These are phyloP conservation scores for Lactarius quietus DNA, from an alignment of 768 basidiomycete species.

Conservation along the genomic window DNA sequence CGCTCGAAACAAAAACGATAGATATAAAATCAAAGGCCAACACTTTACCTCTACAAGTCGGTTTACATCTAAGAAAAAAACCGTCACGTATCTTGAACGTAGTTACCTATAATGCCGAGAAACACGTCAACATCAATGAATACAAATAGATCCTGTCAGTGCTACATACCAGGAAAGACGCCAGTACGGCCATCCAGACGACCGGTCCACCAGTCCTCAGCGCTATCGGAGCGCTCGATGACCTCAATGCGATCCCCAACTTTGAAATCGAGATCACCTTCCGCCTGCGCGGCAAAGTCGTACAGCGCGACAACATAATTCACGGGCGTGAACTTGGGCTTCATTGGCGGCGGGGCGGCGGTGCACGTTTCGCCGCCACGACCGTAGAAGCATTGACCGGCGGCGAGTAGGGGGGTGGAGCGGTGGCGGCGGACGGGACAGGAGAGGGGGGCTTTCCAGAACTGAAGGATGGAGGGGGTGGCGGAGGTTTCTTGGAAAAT, in stretches of 20 bases:
- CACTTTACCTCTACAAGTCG: constrained; percentile 8
- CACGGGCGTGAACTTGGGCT: constrained; percentile 65
- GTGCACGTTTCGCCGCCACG: constrained; percentile 62
- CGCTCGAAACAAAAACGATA: not conserved
- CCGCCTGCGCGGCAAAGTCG: constrained; percentile 92
- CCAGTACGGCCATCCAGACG: constrained; percentile 76
- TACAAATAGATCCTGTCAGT: not conserved
- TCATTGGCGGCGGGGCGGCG: constrained; percentile 93
- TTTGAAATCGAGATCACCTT: constrained; percentile 87
- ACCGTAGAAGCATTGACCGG: constrained; percentile 33
- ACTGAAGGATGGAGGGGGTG: constrained; percentile 32
- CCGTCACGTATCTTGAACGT: constrained; percentile 54
- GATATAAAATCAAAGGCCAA: constrained; percentile 6
- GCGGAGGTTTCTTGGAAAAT: constrained; percentile 27
- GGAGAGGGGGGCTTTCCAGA: constrained; percentile 40
- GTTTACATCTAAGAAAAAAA: not conserved
- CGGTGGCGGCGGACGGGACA: constrained; percentile 28
- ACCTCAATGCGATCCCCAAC: constrained; percentile 90
- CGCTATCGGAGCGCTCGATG: constrained; percentile 71
- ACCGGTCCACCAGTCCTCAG: constrained; percentile 99
- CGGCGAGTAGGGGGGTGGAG: constrained; percentile 40
- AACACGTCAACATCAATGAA: not conserved
- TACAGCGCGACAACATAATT: constrained; percentile 91
- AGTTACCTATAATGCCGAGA: constrained; percentile 47
- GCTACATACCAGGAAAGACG: constrained; percentile 76